Percentiles rank a stretch among this genome's conserved stretches.
Conservation (phyloP, 2,329 filamentous ascomycete genomes). For the Aspergillus brunneoviolaceus region DNA sequence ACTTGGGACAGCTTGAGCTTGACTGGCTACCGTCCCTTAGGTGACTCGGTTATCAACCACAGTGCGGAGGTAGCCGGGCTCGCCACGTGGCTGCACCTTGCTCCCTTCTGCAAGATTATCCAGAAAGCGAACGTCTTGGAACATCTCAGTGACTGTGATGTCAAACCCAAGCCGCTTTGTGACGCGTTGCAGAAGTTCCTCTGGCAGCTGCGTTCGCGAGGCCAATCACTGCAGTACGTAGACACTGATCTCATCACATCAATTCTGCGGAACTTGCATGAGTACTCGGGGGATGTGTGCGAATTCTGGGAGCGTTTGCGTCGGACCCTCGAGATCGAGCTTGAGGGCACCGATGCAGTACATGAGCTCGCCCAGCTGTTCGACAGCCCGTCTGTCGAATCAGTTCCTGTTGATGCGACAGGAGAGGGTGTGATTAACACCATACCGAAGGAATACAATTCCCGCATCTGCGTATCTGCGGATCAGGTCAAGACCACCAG, state of each 20-base stretch:
- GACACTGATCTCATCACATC: slow-evolving; percentile 45
- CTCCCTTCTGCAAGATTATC: slow-evolving; percentile 58
- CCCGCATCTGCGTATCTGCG: slow-evolving; percentile 40
- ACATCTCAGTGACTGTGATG: slow-evolving; percentile 46
- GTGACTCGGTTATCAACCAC: slow-evolving; percentile 46
- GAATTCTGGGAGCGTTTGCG: slow-evolving; percentile 57
- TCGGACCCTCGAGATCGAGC: slow-evolving; percentile 53
- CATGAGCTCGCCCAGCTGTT: slow-evolving; percentile 48
- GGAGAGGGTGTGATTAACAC: slow-evolving; percentile 34
- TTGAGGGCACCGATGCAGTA: slow-evolving; percentile 45
- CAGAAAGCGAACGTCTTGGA: slow-evolving; percentile 51
- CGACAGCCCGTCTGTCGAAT: slow-evolving; percentile 38
- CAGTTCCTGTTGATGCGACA: slow-evolving; percentile 10
- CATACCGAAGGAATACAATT: slow-evolving; percentile 39
- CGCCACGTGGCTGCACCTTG: slow-evolving; percentile 59
- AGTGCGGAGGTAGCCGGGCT: slow-evolving; percentile 55
- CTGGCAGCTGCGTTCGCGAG: slow-evolving; percentile 50
- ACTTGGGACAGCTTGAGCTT: slow-evolving; percentile 57
- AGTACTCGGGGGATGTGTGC: slow-evolving; percentile 53
- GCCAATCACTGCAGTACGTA: slow-evolving; percentile 40
- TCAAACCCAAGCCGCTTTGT: slow-evolving; percentile 52
- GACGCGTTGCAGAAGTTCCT: slow-evolving; percentile 53
- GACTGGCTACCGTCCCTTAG: slow-evolving; percentile 57
- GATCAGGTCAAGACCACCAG: slow-evolving; percentile 39
- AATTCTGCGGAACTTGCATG: slow-evolving; percentile 41